Percentiles rank a stretch among this genome's conserved stretches.
Conservation (phyloP, 2,329 filamentous ascomycete genomes). For the Phyllosticta citrichinensis region DNA sequence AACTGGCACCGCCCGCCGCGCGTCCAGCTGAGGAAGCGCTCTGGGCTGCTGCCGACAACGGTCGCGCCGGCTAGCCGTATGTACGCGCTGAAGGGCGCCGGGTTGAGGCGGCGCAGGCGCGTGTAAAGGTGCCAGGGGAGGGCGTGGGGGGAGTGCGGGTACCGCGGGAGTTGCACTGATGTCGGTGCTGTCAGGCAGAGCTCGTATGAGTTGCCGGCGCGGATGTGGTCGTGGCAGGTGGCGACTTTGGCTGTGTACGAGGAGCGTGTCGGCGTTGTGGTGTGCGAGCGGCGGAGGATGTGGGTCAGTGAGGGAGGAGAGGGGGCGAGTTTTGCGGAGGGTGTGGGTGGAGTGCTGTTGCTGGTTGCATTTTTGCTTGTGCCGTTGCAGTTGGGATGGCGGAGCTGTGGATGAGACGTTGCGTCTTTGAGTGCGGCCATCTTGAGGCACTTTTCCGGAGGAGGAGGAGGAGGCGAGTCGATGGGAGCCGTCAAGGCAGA, state of each 20-base stretch:
- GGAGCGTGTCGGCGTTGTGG: background rate
- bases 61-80: constrained; percentile 55
- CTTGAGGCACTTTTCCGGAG: background rate
- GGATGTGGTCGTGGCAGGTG: constrained; percentile 59
- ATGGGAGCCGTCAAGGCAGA: background rate
- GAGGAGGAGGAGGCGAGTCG: too few species aligned
- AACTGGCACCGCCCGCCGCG: constrained; percentile 58
- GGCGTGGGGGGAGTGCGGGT: constrained; percentile 20
- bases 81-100: constrained; percentile 78
- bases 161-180: constrained; percentile 40
- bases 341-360: background rate
- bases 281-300: background rate
- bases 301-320: background rate
- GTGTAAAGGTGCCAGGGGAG: constrained; percentile 61
- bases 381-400: background rate
- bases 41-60: constrained; percentile 74
- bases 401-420: background rate
- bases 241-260: constrained; percentile 5
- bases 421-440: background rate
- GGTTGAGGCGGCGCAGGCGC: constrained; percentile 59
- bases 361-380: background rate
- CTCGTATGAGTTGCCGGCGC: constrained; percentile 74
- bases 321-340: background rate
- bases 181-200: constrained; percentile 74
- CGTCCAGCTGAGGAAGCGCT: constrained; percentile 72